Evolutionary conservation across 192 early-diverging fungal species (phyloP), one percentile per base, ranked within the genome.

Genomic region (Borealophlyctis nickersoniae): DNA sequence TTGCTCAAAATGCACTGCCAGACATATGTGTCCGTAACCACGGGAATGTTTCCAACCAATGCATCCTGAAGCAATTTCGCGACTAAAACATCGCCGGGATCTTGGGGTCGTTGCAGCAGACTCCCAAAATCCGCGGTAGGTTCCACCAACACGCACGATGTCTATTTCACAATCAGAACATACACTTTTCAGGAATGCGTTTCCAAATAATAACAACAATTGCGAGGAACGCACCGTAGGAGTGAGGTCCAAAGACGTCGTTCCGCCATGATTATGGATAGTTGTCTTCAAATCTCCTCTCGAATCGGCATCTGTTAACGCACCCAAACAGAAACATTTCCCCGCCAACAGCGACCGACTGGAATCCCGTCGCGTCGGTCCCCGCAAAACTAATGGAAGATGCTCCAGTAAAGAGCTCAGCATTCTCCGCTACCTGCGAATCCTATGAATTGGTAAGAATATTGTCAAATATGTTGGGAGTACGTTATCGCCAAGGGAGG

Each of bases 1-100:
- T 56, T 62, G 29, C 11, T 22, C 30, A 69, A 49, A 49, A 69
- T 69, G 48, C 67, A 69, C 33, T 69, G 67, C 67, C 67, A 69
- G 28, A 69, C 48, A 39, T 62, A 69, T 2, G 67, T 63, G 49
- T 69, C 67, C 2, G 60, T 62, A 1, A 69, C 24, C 22, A 69
- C 60, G 23, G 67, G 67, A 13, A 49, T 62, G 16, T 36, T 23
- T 26, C 60, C 35, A 27, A 56, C 59, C n/a, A 63, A 32, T n/a
- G 67, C 67, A n/a, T 62, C 49, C 45, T 69, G 53, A 14, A 69
- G 52, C 11, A 69, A 36, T 32, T 62, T 54, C n/a, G 67, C 34
- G 23, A 62, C 36, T 2, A 23, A 36, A 26, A 22, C 23, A 11
- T 58, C 33, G 1, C 35, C 57, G 0, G 26, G 19, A 36, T 58